Evolutionary conservation across 2,329 filamentous ascomycete species (phyloP), one percentile per base, ranked within the genome.

Genomic region (Pyrenophora seminiperda): DNA sequence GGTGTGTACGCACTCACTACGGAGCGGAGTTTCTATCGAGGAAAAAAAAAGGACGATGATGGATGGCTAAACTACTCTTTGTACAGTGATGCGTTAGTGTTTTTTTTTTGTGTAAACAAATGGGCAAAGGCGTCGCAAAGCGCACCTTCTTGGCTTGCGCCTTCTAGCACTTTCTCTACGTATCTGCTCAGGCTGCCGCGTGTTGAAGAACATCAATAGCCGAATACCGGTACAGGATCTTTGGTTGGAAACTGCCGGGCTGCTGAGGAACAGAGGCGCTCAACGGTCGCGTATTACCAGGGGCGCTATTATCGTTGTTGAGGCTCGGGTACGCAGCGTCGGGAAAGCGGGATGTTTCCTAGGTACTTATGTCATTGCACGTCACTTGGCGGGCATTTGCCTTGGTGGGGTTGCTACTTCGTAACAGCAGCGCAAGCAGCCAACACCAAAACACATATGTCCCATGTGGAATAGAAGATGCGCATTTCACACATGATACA

Each of bases 251-350:
- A n/a, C 9, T 22, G 19, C 38, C 24, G 42, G 24, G 33, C 38
- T 53, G 58, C 38, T 59, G 47, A 50, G 51, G 47, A 45, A 32
- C 18, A 40, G 31, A 27, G 46, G 39, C 47, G 32, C 39, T 48
- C 47, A 57, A 49, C 50, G 49, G 38, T 48, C 50, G 56, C 55
- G 42, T 58, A 31, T 56, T 51, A 33, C n/a, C n/a, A n/a, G n/a
- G 62, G 62, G 59, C 65, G 63, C 65, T 69, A 68, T 53, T 55
- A 56, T 54, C 65, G 65, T 63, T 70, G 67, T 72, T 72, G 68
- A n/a, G 66, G 63, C 57, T 58, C 61, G 62, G 62, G 47, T 47
- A 53, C 53, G 63, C 65, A 54, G 64, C 68, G 43, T 55, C 50
- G 58, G 58, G 57, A 47, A 42, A 42, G 49, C 41, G 53, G 45